These are phyloP conservation scores for Gelatoporia subvermispora DNA, from an alignment of 768 basidiomycete genomes.

Conservation along the genomic window DNA sequence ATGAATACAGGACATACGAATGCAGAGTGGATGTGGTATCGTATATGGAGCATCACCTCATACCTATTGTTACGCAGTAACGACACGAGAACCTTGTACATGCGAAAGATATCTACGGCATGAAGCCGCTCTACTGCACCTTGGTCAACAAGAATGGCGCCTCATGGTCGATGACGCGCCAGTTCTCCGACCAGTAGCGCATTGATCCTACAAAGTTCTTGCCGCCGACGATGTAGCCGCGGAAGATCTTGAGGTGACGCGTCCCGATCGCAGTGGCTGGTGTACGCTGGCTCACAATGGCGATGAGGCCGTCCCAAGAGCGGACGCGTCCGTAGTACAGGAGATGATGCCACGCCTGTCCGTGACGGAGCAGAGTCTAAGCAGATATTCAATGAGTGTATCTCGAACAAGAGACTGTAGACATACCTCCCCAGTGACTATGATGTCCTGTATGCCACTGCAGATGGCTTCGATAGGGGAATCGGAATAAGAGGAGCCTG, in stretches of 20 bases:
- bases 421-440: slow-evolving; percentile 56
- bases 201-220: slow-evolving; percentile 70
- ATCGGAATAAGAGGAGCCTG: neutral
- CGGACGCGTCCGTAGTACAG: slow-evolving; percentile 33
- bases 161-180: slow-evolving; percentile 51
- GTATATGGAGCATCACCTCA: too few species aligned
- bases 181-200: slow-evolving; percentile 44
- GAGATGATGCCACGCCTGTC: slow-evolving; percentile 31
- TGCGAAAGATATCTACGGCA: too few species aligned
- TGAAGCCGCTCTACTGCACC: neutral
- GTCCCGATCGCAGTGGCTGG: slow-evolving; percentile 6
- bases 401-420: neutral
- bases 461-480: slow-evolving; percentile 27
- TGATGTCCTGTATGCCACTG: slow-evolving; percentile 53
- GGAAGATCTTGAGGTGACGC: slow-evolving; percentile 41
- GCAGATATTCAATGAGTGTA: neutral
- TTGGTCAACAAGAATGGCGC: slow-evolving; percentile 59
- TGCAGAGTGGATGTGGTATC: too few species aligned
- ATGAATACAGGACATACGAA: too few species aligned
- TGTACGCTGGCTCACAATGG: slow-evolving; percentile 24
- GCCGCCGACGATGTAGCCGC: slow-evolving; percentile 65
- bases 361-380: slow-evolving; percentile 42
- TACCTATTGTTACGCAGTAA: too few species aligned
- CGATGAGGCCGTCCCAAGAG: slow-evolving; percentile 33
- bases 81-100: too few species aligned